A percentile compares a stretch with the other conserved stretches of the same genome.
phyloP scores from a whole-genome alignment of 2,329 filamentous ascomycete genomes.

The Blumeria hordei region DNA sequence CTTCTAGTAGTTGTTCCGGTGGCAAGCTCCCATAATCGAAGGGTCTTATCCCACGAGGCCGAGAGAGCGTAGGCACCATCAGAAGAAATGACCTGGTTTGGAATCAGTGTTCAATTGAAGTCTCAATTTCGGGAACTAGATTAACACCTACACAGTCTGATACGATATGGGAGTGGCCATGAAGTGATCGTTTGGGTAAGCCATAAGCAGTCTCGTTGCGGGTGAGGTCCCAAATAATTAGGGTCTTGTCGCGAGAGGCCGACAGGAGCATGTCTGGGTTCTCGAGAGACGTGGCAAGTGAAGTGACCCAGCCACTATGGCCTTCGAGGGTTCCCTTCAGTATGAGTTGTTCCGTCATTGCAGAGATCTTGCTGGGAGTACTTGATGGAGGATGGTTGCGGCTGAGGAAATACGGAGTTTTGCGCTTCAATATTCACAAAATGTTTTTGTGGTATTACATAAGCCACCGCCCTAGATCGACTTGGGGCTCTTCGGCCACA shows the following conservation, averaged over 20 bases:
- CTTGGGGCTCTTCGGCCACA: not conserved
- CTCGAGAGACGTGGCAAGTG: conserved; percentile 94
- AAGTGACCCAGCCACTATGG: conserved; percentile 99
- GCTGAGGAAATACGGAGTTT: not conserved
- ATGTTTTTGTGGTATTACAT: conserved; percentile 1
- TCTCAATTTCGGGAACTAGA: not conserved
- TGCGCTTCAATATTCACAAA: not conserved
- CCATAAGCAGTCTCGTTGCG: conserved; percentile 97
- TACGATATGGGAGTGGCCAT: conserved; percentile 99
- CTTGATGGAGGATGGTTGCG: conserved; percentile 4
- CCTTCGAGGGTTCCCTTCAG: conserved; percentile 94
- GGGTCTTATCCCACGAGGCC: conserved; percentile 98
- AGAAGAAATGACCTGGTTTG: conserved; percentile 76
- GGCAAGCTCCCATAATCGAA: conserved; percentile 96
- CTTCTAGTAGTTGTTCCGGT: conserved; percentile 92
- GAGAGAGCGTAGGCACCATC: conserved; percentile 98
- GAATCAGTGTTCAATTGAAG: conserved; percentile 16
- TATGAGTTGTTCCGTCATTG: conserved; percentile 26
- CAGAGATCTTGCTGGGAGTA: conserved; percentile 10
- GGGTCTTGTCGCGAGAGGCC: conserved; percentile 86
- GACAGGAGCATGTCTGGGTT: conserved; percentile 99
- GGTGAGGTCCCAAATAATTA: conserved; percentile 99
- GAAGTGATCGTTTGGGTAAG: conserved; percentile 95
- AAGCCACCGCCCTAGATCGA: not conserved
- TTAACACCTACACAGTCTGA: conserved; percentile 87